These are phyloP conservation scores for Microcyclospora pomicola DNA, from an alignment of 2,329 filamentous ascomycete species.

Conservation along the genomic window DNA sequence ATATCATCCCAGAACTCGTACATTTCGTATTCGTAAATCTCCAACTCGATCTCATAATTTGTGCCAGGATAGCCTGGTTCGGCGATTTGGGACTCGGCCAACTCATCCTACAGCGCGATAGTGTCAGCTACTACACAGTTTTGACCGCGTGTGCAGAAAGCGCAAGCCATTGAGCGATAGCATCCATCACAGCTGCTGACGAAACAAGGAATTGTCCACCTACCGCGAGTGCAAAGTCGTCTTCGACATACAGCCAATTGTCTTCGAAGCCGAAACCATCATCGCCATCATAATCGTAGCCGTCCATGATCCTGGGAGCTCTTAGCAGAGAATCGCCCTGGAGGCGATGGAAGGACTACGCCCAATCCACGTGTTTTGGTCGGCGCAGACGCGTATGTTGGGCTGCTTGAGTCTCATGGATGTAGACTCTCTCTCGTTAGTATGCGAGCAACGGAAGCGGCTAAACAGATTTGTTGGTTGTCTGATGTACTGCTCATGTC, in stretches of 20 bases:
- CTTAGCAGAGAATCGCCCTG: neutral
- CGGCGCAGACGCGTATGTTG: too few relatives aligned
- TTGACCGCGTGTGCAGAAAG: too few relatives aligned
- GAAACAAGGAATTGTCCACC: slow-evolving; percentile 7
- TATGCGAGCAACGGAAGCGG: too few relatives aligned
- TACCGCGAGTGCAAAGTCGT: slow-evolving; percentile 27
- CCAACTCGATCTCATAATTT: slow-evolving; percentile 17
- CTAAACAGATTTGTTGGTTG: too few relatives aligned
- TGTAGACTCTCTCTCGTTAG: too few relatives aligned
- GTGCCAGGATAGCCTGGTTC: slow-evolving; percentile 27
- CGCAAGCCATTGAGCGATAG: too few relatives aligned
- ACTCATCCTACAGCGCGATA: slow-evolving; percentile 27
- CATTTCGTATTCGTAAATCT: slow-evolving; percentile 31
- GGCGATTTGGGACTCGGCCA: slow-evolving; percentile 34
- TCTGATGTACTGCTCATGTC: too few relatives aligned
- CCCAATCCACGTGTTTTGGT: too few relatives aligned
- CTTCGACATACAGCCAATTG: slow-evolving; percentile 34
- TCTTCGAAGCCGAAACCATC: slow-evolving; percentile 27
- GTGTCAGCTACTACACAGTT: too few relatives aligned
- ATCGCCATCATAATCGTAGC: slow-evolving; percentile 25
- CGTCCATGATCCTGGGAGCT: slow-evolving; percentile 13
- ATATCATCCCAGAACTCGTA: slow-evolving; percentile 37
- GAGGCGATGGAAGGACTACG: too few relatives aligned
- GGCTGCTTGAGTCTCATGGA: too few relatives aligned
- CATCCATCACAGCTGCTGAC: slow-evolving; percentile 4